Evolutionary conservation across 2,329 filamentous ascomycete genomes (phyloP), one percentile per base, ranked within the genome.

Genomic region (Colletotrichum lini): DNA sequence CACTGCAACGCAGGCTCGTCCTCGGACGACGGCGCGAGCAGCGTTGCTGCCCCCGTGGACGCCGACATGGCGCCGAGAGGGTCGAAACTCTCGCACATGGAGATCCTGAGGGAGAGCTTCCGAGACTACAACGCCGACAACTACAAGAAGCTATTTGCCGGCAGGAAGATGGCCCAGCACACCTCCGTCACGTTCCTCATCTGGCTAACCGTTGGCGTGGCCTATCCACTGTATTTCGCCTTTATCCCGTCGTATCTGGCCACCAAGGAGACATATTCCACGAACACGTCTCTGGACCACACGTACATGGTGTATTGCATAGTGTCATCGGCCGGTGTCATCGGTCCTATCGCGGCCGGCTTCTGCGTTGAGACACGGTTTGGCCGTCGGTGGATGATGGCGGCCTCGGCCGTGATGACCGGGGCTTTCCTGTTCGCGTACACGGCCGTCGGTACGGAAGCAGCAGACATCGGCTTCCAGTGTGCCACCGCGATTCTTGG

Each of bases 381-480:
- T 8, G 83, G 83, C 0, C 79, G 83, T 8, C 77, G 81, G 5
- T 83, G 82, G 79, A 84, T 84, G 81, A 84, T 85, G 82, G 82
- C 81, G 1, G 75, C 81, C 4, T 84, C 83, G 0, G 79, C 85
- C 0, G 80, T 81, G 0, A 72, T 87, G 0, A 86, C 84, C 38
- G 84, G 84, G 1, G 79, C 81, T 0, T 86, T 86, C 40, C 82
- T 87, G 18, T 83, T 86, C 16, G 80, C 84, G 2, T 85, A 85
- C 62, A 84, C 85, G 0, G 78, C 76, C 0, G 83, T 85, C 2
- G 79, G 79, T 2, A 83, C 79, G 0, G 75, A 80, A 2, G 78
- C 81, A 0, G 80, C 80, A 40, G 79, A 81, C 10, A 80, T 82
- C 70, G 77, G 81, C 0, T 79, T 85, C 1, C 82, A 84, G 50